Evolutionary conservation across 441 rosid species (phyloP).

Genomic region (Brassica hybrid): DNA sequence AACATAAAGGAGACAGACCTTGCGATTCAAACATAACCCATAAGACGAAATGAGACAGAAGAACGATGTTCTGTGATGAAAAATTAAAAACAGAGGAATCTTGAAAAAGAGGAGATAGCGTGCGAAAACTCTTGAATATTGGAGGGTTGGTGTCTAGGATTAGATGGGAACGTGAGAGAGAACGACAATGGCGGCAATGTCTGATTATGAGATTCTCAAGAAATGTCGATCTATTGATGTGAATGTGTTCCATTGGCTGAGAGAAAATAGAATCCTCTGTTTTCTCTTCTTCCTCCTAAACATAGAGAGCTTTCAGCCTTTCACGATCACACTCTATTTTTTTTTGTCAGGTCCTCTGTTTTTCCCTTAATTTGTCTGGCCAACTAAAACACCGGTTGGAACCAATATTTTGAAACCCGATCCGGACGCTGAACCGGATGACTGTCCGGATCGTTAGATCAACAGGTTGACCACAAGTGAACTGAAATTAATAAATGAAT

Average conservation of each 20-base stretch:
- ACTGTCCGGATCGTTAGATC: too few relatives aligned
- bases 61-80: conserved; percentile 16
- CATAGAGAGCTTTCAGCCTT: conserved; percentile 20
- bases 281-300: conserved; percentile 26
- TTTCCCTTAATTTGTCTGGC: not conserved
- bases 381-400: not conserved
- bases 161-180: conserved; percentile 52
- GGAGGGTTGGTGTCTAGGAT: conserved; percentile 33
- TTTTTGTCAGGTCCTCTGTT: not conserved
- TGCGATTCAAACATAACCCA: conserved; percentile 8
- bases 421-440: too few relatives aligned
- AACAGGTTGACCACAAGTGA: too few relatives aligned
- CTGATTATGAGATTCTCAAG: conserved; percentile 23
- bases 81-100: conserved; percentile 16
- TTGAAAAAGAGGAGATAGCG: conserved; percentile 15
- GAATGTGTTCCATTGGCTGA: conserved; percentile 32
- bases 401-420: too few relatives aligned
- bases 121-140: conserved; percentile 24
- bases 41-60: conserved; percentile 22
- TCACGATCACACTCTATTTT: conserved; percentile 4
- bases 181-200: conserved; percentile 50
- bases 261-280: conserved; percentile 40
- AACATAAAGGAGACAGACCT: conserved; percentile 11
- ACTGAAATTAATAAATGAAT: too few relatives aligned
- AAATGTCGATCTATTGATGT: conserved; percentile 32